Evolutionary conservation across 2,329 filamentous ascomycete species (phyloP).

Genomic region (Dichotomopilus funicola): DNA sequence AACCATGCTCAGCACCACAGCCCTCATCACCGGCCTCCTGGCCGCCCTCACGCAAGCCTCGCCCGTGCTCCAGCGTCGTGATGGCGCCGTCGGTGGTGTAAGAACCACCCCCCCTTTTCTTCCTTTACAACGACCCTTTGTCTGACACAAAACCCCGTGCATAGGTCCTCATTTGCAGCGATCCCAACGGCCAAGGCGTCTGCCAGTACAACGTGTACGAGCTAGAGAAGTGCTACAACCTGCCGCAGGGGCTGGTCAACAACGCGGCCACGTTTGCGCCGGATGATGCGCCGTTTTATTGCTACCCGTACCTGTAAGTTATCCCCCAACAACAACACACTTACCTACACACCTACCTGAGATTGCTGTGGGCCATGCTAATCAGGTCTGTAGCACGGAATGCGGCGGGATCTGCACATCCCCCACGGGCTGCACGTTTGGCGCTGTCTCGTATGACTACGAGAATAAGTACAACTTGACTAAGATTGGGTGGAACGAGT

Average conservation of each 20-base stretch:
- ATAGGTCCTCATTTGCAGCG: constrained; percentile 42
- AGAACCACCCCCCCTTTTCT: not conserved
- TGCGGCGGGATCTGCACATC: constrained; percentile 43
- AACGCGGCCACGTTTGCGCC: constrained; percentile 46
- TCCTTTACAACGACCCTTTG: not conserved
- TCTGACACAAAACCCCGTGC: not conserved
- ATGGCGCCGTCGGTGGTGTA: constrained; percentile 14
- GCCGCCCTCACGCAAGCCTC: not conserved
- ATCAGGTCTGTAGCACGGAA: constrained; percentile 12
- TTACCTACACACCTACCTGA: too few species aligned
- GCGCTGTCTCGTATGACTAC: constrained; percentile 40
- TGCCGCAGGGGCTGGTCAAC: constrained; percentile 34
- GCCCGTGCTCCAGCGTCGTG: not conserved
- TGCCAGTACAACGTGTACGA: constrained; percentile 40
- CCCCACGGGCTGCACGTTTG: constrained; percentile 47
- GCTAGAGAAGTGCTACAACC: constrained; percentile 40
- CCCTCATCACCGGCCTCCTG: not conserved
- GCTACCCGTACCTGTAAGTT: constrained; percentile 37
- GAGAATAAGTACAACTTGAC: constrained; percentile 42
- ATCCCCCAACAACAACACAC: too few species aligned
- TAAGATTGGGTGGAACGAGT: constrained; percentile 39
- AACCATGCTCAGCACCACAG: not conserved
- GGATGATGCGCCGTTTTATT: constrained; percentile 43
- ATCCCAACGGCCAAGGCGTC: constrained; percentile 41
- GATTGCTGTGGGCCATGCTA: not conserved